These are phyloP conservation scores for Aspergillus flavus DNA, from an alignment of 2,329 filamentous ascomycete genomes.

Conservation along the genomic window DNA sequence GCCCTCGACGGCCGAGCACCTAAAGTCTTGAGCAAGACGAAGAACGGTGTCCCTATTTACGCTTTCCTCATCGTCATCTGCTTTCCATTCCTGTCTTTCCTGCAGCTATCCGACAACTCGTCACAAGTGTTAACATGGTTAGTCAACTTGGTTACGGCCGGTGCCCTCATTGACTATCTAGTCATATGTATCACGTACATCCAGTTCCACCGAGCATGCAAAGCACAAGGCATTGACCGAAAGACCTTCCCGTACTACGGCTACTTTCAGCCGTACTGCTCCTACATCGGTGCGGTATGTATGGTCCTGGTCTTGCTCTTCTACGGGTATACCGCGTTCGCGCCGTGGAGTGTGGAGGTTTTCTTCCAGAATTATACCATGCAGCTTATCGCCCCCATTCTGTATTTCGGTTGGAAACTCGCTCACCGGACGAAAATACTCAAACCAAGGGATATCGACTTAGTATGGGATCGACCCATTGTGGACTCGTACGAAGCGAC, in stretches of 20 bases:
- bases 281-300: constrained; percentile 64
- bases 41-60: constrained; percentile 65
- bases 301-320: constrained; percentile 70
- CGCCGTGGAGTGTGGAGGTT: constrained; percentile 62
- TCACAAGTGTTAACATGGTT: constrained; percentile 25
- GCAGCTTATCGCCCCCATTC: constrained; percentile 64
- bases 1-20: constrained; percentile 67
- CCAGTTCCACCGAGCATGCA: constrained; percentile 68
- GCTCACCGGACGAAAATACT: constrained; percentile 61
- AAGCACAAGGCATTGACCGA: constrained; percentile 67
- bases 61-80: constrained; percentile 65
- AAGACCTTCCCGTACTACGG: constrained; percentile 68
- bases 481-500: not conserved
- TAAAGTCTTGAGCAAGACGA: constrained; percentile 47
- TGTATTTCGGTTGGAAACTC: constrained; percentile 70
- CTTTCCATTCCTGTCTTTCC: constrained; percentile 69
- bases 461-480: constrained; percentile 31
- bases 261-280: constrained; percentile 68
- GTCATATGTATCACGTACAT: constrained; percentile 70
- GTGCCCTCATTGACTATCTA: constrained; percentile 38
- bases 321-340: constrained; percentile 71
- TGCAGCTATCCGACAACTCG: constrained; percentile 63
- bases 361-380: constrained; percentile 72
- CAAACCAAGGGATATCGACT: constrained; percentile 59
- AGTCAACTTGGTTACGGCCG: constrained; percentile 12